phyloP scores from a whole-genome alignment of 331 rosid species.

The Quercus lobata region DNA sequence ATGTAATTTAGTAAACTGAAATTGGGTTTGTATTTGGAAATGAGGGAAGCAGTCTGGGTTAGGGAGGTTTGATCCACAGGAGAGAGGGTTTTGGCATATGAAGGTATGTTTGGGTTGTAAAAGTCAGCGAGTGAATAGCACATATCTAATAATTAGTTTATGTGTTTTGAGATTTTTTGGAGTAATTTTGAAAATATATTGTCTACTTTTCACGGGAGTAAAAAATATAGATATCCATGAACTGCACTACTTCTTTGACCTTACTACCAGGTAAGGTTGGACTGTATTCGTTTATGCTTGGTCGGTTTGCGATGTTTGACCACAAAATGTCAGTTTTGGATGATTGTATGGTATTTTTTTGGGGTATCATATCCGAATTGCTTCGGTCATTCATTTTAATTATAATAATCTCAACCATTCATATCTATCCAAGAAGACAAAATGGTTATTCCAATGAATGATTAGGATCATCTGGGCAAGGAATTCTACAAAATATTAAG shows the following conservation, averaged over 20 bases:
- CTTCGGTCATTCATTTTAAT: too few species aligned
- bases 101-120: constrained; percentile 35
- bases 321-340: too few species aligned
- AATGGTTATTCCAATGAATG: too few species aligned
- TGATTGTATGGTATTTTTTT: too few species aligned
- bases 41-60: constrained; percentile 35
- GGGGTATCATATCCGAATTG: too few species aligned
- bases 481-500: too few species aligned
- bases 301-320: too few species aligned
- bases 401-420: too few species aligned
- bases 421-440: too few species aligned
- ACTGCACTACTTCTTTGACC: background rate
- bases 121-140: constrained; percentile 22
- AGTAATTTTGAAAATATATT: constrained; percentile 7
- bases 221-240: background rate
- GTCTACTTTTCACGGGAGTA: background rate
- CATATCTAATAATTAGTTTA: constrained; percentile 30
- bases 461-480: too few species aligned
- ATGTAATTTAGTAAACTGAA: constrained; percentile 35
- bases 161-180: constrained; percentile 21
- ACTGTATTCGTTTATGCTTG: too few species aligned
- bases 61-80: constrained; percentile 34
- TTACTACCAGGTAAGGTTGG: background rate
- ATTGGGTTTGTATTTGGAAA: constrained; percentile 45
- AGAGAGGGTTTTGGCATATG: constrained; percentile 31